Percentiles rank a stretch among this genome's conserved stretches.
Evolutionary conservation across 78 protist species (phyloP).

Genomic region (Dictyostelium brefeldianum): DNA sequence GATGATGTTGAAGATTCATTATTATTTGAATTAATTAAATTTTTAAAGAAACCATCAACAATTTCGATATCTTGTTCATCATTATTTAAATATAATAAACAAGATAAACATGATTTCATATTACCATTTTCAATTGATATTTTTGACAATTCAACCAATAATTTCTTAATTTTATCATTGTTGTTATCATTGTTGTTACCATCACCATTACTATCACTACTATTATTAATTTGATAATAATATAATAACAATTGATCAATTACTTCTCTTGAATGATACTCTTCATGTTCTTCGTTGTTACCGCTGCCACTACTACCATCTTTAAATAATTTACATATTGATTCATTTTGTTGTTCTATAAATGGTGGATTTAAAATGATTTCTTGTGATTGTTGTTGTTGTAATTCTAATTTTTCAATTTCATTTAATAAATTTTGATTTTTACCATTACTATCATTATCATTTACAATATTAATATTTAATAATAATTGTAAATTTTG

Average conservation of each 20-base stretch:
- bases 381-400: not conserved
- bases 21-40: not conserved
- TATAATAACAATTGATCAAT: constrained; percentile 8
- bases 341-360: constrained; percentile 17
- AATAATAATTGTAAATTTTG: constrained; percentile 33
- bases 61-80: not conserved
- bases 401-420: not conserved
- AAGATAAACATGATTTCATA: constrained; percentile 11
- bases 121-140: constrained; percentile 37
- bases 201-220: not conserved
- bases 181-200: not conserved
- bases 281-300: not conserved
- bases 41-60: not conserved
- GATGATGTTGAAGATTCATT: not conserved
- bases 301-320: not conserved
- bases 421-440: not conserved
- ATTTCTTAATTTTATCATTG: not conserved
- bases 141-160: constrained; percentile 22
- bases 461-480: not conserved
- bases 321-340: not conserved
- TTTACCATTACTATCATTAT: not conserved
- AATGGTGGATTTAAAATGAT: constrained; percentile 44
- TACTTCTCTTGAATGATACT: not conserved
- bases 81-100: not conserved
- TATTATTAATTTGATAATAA: not conserved